These are phyloP conservation scores for Brassica hybrid DNA, from an alignment of 441 rosid species.

Conservation along the genomic window DNA sequence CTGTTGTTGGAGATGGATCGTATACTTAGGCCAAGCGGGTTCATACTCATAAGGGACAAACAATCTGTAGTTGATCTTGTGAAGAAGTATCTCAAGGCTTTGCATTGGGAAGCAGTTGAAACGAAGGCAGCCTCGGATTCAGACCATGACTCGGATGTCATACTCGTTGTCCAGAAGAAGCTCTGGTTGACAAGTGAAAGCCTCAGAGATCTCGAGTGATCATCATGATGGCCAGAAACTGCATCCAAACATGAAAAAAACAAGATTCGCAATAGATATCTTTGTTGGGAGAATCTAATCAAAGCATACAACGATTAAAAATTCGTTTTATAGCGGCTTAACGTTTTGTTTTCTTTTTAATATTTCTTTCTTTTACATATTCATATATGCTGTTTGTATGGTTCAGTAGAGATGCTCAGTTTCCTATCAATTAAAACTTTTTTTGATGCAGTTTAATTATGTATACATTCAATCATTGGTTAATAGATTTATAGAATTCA, in stretches of 20 bases:
- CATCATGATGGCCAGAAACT: slow-evolving; percentile 1
- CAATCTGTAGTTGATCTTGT: slow-evolving; percentile 67
- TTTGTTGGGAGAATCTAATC: slow-evolving; percentile 28
- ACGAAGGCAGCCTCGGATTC: slow-evolving; percentile 55
- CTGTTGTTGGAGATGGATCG: slow-evolving; percentile 93
- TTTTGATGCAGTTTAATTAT: slow-evolving; percentile 17
- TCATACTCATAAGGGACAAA: slow-evolving; percentile 76
- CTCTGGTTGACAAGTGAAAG: slow-evolving; percentile 89
- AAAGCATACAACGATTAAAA: slow-evolving; percentile 37
- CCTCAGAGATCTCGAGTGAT: slow-evolving; percentile 74
- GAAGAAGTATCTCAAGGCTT: slow-evolving; percentile 69
- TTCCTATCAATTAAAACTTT: slow-evolving; percentile 25
- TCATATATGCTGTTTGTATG: slow-evolving; percentile 34
- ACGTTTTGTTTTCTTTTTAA: slow-evolving; percentile 2
- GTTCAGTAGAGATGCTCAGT: slow-evolving; percentile 21
- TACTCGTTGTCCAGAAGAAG: slow-evolving; percentile 80
- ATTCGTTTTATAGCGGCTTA: slow-evolving; percentile 36
- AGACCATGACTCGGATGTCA: slow-evolving; percentile 56
- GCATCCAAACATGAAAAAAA: slow-evolving; percentile 17
- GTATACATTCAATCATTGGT: slow-evolving; percentile 11
- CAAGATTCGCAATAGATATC: slow-evolving; percentile 1
- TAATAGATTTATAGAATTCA: not conserved
- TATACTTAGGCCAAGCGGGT: slow-evolving; percentile 89
- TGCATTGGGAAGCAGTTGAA: slow-evolving; percentile 93
- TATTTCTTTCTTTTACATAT: slow-evolving; percentile 30